Conservation (phyloP, 257 asterid species). For the Lycium ferocissimum region DNA sequence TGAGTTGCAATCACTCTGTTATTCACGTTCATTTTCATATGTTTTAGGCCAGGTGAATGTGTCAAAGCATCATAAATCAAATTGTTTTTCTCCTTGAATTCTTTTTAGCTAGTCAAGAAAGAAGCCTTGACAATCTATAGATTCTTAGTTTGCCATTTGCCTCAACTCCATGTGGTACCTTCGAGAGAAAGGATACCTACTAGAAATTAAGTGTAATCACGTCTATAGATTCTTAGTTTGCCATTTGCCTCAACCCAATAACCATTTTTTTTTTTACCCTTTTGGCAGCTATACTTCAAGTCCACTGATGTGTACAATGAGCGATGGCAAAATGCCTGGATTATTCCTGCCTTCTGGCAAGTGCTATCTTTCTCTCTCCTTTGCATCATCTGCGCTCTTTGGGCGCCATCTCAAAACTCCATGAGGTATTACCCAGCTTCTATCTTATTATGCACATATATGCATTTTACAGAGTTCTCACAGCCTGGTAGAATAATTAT, state of each 20-base stretch:
- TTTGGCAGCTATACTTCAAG: slow-evolving; percentile 89
- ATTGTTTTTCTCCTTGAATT: neutral
- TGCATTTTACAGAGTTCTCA: slow-evolving; percentile 8
- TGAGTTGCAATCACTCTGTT: slow-evolving; percentile 13
- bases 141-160: neutral
- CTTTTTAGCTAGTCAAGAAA: neutral
- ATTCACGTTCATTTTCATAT: neutral
- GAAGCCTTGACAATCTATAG: neutral
- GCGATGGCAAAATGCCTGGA: slow-evolving; percentile 97
- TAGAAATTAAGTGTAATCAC: neutral
- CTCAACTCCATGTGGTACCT: neutral
- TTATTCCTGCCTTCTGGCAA: slow-evolving; percentile 98
- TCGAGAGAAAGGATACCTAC: neutral
- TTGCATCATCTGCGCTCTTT: slow-evolving; percentile 89
- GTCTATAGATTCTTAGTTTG: neutral
- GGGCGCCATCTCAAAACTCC: slow-evolving; percentile 97
- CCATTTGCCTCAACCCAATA: neutral
- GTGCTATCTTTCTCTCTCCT: slow-evolving; percentile 87
- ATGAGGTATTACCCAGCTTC: slow-evolving; percentile 59
- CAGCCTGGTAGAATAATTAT: neutral
- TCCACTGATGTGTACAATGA: slow-evolving; percentile 87
- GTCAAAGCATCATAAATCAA: slow-evolving; percentile 8
- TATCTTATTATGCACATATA: neutral
- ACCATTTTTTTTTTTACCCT: slow-evolving; percentile 14
- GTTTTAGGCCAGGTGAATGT: neutral